Evolutionary conservation across 2,329 filamentous ascomycete species (phyloP).

Genomic region (Scorias spongiosa): DNA sequence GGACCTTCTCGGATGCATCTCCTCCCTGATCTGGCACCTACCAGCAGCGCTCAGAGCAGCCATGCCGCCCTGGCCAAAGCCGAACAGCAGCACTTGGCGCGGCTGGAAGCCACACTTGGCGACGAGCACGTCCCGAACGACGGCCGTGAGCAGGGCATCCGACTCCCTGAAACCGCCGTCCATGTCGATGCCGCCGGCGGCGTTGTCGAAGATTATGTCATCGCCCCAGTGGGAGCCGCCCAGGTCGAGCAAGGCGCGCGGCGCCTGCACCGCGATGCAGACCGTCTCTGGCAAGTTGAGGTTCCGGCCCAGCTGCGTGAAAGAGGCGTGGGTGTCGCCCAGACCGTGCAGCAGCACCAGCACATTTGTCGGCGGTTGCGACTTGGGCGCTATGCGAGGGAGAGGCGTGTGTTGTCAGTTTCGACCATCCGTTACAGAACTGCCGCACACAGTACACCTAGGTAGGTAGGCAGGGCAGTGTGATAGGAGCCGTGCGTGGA

Average conservation of each 20-base stretch:
- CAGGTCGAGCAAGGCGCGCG: constrained; percentile 50
- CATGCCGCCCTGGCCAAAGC: constrained; percentile 44
- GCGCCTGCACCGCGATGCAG: constrained; percentile 58
- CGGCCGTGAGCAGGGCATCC: constrained; percentile 26
- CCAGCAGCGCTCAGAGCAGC: constrained; percentile 32
- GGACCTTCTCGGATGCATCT: too few relatives aligned
- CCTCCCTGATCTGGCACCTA: constrained; percentile 8
- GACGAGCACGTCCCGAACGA: constrained; percentile 31
- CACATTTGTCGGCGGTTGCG: constrained; percentile 53
- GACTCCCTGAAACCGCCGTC: constrained; percentile 37
- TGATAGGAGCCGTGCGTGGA: too few relatives aligned
- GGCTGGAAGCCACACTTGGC: constrained; percentile 34
- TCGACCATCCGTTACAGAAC: too few relatives aligned
- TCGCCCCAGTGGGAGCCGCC: constrained; percentile 50
- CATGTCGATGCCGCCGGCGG: constrained; percentile 35
- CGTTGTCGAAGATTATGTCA: constrained; percentile 41
- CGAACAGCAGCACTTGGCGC: constrained; percentile 38
- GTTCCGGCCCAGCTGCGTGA: constrained; percentile 51
- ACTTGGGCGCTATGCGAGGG: constrained; percentile 22
- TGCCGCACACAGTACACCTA: too few relatives aligned
- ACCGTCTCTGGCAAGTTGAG: constrained; percentile 63
- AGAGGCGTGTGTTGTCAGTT: not conserved
- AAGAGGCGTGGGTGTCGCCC: constrained; percentile 57
- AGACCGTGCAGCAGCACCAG: constrained; percentile 74
- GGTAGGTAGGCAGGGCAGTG: too few relatives aligned